Percentiles rank a stretch among this genome's conserved stretches.
phyloP scores from a whole-genome alignment of 179 eudicot species.

The Beta macrorhiza region DNA sequence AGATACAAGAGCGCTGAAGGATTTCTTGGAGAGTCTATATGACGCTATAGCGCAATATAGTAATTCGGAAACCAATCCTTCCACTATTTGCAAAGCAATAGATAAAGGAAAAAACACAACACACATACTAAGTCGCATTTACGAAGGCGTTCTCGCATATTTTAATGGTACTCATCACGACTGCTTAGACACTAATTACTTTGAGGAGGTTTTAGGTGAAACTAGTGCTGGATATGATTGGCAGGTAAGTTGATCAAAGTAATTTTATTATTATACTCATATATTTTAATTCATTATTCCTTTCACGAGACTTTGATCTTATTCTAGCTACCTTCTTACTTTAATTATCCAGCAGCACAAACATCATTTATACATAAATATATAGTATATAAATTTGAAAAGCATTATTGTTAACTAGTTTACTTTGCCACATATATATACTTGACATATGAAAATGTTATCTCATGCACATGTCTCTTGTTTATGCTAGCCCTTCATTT shows the following conservation, averaged over 20 bases:
- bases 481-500: too few species aligned
- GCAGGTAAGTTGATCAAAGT: slow-evolving; percentile 6
- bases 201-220: neutral
- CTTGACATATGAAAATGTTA: too few species aligned
- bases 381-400: too few species aligned
- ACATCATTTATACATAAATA: too few species aligned
- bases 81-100: slow-evolving; percentile 15
- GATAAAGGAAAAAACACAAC: neutral
- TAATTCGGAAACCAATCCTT: neutral
- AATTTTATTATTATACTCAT: too few species aligned
- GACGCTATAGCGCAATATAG: neutral
- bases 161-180: neutral
- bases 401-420: too few species aligned
- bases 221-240: slow-evolving; percentile 1
- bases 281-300: too few species aligned
- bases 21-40: slow-evolving; percentile 15
- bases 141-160: slow-evolving; percentile 3
- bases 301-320: too few species aligned
- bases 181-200: neutral
- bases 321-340: too few species aligned
- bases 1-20: neutral
- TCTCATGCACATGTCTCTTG: too few species aligned
- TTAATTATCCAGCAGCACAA: too few species aligned
- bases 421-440: too few species aligned
- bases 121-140: slow-evolving; percentile 14